phyloP scores from a whole-genome alignment of 805 yeast genomes.

The Ogataea trehaloabstinens region DNA sequence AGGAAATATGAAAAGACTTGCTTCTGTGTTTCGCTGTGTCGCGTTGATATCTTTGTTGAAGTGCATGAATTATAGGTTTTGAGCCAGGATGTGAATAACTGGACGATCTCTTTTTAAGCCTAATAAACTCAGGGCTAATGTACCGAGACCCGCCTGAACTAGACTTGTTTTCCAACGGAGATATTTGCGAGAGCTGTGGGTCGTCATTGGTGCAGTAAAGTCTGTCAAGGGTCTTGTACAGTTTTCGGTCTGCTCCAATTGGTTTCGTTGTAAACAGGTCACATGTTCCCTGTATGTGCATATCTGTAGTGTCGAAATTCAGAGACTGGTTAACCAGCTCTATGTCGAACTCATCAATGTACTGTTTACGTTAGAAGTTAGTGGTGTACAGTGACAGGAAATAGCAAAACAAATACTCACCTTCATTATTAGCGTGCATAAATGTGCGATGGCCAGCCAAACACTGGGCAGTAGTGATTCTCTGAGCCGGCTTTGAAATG shows the following conservation, averaged over 20 bases:
- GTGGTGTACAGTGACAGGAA: not conserved
- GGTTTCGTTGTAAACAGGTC: slow-evolving; percentile 95
- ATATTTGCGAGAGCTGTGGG: slow-evolving; percentile 6
- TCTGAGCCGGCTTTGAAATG: no score
- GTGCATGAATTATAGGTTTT: slow-evolving; percentile 10
- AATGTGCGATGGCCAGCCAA: no score
- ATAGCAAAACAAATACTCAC: slow-evolving; percentile 6
- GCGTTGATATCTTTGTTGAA: slow-evolving; percentile 10
- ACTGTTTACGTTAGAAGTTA: slow-evolving; percentile 41
- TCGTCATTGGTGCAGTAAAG: slow-evolving; percentile 32
- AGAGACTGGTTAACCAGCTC: slow-evolving; percentile 86
- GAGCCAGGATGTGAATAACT: slow-evolving; percentile 29
- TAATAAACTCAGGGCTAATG: slow-evolving; percentile 30
- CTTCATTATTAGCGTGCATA: slow-evolving; percentile 14
- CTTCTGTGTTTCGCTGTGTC: slow-evolving; percentile 22
- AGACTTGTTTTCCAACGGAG: not conserved
- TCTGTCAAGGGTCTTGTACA: slow-evolving; percentile 82
- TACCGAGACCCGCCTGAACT: slow-evolving; percentile 4
- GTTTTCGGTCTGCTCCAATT: slow-evolving; percentile 82
- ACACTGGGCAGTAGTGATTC: no score
- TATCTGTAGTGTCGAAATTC: slow-evolving; percentile 71
- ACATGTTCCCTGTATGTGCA: slow-evolving; percentile 81
- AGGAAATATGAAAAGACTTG: slow-evolving; percentile 30
- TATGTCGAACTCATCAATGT: slow-evolving; percentile 90
- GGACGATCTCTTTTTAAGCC: slow-evolving; percentile 32